Evolutionary conservation across 805 yeast species (phyloP).

Genomic region (Clavispora fructus): DNA sequence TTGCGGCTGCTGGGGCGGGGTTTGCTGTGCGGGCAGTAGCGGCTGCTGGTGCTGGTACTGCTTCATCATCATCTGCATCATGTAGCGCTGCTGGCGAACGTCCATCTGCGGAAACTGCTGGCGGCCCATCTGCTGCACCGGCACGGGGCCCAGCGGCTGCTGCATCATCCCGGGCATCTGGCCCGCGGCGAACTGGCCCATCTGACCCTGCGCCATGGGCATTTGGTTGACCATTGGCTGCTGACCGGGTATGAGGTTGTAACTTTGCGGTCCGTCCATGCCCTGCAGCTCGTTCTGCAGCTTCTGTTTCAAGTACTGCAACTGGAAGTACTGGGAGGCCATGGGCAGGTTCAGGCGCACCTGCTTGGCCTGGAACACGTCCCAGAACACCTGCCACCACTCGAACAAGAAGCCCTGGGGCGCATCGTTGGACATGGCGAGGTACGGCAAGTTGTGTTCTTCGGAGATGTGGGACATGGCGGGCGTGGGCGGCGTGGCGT

Average conservation of each 20-base stretch:
- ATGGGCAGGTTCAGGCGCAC: slow-evolving; percentile 17
- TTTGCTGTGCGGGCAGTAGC: slow-evolving; percentile 17
- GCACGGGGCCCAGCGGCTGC: slow-evolving; percentile 13
- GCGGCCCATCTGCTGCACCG: slow-evolving; percentile 7
- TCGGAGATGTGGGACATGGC: slow-evolving; percentile 24
- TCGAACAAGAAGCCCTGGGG: slow-evolving; percentile 85
- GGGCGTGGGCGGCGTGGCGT: slow-evolving; percentile 24
- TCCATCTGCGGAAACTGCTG: slow-evolving; percentile 7
- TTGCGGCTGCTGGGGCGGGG: slow-evolving; percentile 12
- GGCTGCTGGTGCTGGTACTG: slow-evolving; percentile 19
- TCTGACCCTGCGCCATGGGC: slow-evolving; percentile 3
- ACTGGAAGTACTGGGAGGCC: slow-evolving; percentile 69
- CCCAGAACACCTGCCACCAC: slow-evolving; percentile 98
- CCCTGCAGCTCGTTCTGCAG: slow-evolving; percentile 51
- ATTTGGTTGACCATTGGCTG: background rate
- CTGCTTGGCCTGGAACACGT: slow-evolving; percentile 77
- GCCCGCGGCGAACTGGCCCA: slow-evolving; percentile 3
- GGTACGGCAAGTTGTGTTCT: slow-evolving; percentile 43
- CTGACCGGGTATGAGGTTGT: slow-evolving; percentile 1
- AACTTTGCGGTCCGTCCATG: slow-evolving; percentile 19
- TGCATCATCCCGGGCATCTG: slow-evolving; percentile 1
- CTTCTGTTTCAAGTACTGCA: slow-evolving; percentile 53
- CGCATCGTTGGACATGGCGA: slow-evolving; percentile 64
- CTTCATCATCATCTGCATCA: slow-evolving; percentile 22
- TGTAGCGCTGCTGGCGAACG: slow-evolving; percentile 17